A percentile compares a stretch with the other conserved stretches of the same genome.
Conservation (phyloP, 306 rosid species). For the Citrullus mucosospermus region DNA sequence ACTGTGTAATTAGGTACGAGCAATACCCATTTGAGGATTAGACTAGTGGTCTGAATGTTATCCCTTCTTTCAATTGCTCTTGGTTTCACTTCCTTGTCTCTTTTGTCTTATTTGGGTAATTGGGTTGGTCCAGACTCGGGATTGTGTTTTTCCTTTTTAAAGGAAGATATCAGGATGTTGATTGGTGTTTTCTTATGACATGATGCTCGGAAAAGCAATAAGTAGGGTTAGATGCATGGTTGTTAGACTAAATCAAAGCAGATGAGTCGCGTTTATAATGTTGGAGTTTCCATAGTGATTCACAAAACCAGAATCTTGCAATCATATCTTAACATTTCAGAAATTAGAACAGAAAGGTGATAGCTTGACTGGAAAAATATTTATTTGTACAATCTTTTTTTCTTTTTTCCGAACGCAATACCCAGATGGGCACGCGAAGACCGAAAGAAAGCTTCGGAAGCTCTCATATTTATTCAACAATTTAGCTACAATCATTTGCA, state of each 20-base stretch:
- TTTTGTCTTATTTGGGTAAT: neutral
- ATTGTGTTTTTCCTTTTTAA: neutral
- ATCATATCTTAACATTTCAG: neutral
- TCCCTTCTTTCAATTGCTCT: neutral
- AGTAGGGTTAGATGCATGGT: neutral
- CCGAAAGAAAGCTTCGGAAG: neutral
- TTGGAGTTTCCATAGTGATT: neutral
- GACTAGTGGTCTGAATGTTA: neutral
- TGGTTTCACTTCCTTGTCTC: neutral
- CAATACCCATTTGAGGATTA: conserved; percentile 62
- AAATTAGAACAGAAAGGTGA: neutral
- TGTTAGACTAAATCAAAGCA: neutral
- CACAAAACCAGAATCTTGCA: neutral
- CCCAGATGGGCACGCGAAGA: neutral
- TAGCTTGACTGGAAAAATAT: neutral
- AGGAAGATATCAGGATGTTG: neutral
- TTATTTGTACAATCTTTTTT: neutral
- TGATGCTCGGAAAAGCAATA: neutral
- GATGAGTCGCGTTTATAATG: neutral
- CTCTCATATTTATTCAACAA: neutral
- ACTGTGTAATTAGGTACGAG: conserved; percentile 57
- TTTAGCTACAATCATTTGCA: neutral
- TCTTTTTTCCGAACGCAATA: neutral
- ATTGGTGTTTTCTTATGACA: neutral
- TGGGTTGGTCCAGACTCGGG: neutral